phyloP scores from a whole-genome alignment of 805 yeast genomes.

The Candida sithepensis region DNA sequence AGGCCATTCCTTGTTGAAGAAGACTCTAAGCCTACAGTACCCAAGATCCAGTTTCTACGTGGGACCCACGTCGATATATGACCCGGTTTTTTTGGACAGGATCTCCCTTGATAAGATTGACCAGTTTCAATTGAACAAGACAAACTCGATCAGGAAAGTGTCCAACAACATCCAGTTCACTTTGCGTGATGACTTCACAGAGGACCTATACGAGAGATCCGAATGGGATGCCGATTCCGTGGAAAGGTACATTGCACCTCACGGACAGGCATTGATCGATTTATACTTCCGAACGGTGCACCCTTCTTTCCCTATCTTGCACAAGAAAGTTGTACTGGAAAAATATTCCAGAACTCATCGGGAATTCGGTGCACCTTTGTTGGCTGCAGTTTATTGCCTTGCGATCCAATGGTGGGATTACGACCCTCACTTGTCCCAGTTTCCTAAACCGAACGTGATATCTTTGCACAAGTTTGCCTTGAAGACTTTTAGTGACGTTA shows the following conservation, averaged over 20 bases:
- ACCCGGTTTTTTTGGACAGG: conserved; percentile 60
- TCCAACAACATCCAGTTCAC: conserved; percentile 73
- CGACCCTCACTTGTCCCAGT: conserved; percentile 70
- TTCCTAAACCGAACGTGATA: conserved; percentile 74
- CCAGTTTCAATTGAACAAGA: conserved; percentile 69
- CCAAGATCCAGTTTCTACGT: conserved; percentile 88
- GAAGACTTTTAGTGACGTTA: conserved; percentile 62
- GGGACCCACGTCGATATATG: conserved; percentile 86
- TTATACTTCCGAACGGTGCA: conserved; percentile 82
- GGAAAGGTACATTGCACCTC: conserved; percentile 85
- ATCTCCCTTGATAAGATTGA: conserved; percentile 68
- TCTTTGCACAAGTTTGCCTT: conserved; percentile 67
- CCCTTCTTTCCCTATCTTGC: conserved; percentile 88
- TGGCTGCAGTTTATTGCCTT: conserved; percentile 85
- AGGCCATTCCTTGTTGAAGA: conserved; percentile 61
- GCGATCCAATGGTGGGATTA: conserved; percentile 96
- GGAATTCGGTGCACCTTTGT: conserved; percentile 84
- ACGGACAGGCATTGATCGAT: conserved; percentile 77
- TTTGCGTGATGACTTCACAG: conserved; percentile 75
- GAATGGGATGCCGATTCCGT: conserved; percentile 79
- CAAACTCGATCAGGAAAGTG: conserved; percentile 72
- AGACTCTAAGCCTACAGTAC: conserved; percentile 72
- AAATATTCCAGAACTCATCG: conserved; percentile 88
- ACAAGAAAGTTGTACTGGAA: conserved; percentile 86
- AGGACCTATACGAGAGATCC: conserved; percentile 62